phyloP scores from a whole-genome alignment of 2,329 filamentous ascomycete species.

The Erysiphe pulchra region DNA sequence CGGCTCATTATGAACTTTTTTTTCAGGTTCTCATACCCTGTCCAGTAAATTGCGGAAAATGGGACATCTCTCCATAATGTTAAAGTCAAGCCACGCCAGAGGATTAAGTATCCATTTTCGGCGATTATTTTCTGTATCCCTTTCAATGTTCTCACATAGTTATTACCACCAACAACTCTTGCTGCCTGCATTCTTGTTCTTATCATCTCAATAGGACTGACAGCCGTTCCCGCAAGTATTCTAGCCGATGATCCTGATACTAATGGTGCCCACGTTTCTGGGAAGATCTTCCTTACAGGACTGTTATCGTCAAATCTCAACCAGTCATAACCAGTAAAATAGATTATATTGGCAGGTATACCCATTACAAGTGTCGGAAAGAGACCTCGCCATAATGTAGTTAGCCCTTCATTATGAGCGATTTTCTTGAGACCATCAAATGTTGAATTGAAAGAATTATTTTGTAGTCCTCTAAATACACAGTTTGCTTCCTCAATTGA shows the following conservation, averaged over 20 bases:
- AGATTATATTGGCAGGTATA: conserved; percentile 87
- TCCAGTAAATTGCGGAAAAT: conserved; percentile 95
- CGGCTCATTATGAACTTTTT: conserved; percentile 44
- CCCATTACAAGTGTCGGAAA: conserved; percentile 91
- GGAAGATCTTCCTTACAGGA: conserved; percentile 36
- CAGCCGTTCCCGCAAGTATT: conserved; percentile 53
- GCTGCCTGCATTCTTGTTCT: conserved; percentile 76
- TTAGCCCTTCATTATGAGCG: conserved; percentile 67
- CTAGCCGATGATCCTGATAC: conserved; percentile 57
- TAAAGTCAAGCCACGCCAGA: conserved; percentile 76
- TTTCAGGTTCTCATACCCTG: conserved; percentile 75
- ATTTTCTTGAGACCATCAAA: conserved; percentile 86
- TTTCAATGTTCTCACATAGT: conserved; percentile 54
- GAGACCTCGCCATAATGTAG: conserved; percentile 73
- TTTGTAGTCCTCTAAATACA: conserved; percentile 66
- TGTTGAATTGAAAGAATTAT: conserved; percentile 67
- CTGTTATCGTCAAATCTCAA: conserved; percentile 48
- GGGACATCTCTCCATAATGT: conserved; percentile 94
- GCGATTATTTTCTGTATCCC: conserved; percentile 60
- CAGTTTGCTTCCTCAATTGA: conserved; percentile 33
- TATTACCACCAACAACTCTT: conserved; percentile 27
- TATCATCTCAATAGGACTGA: conserved; percentile 84
- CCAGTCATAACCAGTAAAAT: conserved; percentile 97
- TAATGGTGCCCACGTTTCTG: conserved; percentile 53
- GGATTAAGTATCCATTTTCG: conserved; percentile 46